These are phyloP conservation scores for Eragrostis nindensis DNA, from an alignment of 176 grass and related monocot species.

Conservation along the genomic window DNA sequence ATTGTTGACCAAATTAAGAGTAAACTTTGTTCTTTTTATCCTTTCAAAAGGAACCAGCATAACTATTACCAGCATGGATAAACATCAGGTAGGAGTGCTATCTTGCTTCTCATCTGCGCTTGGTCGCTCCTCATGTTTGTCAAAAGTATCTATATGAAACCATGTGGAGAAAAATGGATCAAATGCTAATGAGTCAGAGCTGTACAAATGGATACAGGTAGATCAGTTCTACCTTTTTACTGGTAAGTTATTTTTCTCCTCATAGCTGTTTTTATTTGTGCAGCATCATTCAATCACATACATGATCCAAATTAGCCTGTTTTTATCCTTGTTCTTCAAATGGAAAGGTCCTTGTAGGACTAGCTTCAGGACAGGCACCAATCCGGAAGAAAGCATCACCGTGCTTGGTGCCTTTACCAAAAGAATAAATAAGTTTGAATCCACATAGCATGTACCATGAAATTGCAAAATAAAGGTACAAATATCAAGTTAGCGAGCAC, in stretches of 20 bases:
- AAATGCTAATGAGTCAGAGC: background rate
- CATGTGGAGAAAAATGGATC: slow-evolving; percentile 25
- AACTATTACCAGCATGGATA: background rate
- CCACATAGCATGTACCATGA: background rate
- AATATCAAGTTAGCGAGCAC: background rate
- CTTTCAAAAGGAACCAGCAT: background rate
- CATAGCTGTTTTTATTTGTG: slow-evolving; percentile 21
- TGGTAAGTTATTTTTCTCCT: slow-evolving; percentile 36
- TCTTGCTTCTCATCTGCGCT: slow-evolving; percentile 37
- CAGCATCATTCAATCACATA: slow-evolving; percentile 45
- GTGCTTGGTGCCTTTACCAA: slow-evolving; percentile 55
- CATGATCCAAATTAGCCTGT: slow-evolving; percentile 27
- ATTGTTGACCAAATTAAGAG: background rate
- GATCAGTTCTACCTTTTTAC: slow-evolving; percentile 49
- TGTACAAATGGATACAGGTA: slow-evolving; percentile 12
- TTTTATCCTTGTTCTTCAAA: slow-evolving; percentile 38
- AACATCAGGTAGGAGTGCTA: slow-evolving; percentile 43
- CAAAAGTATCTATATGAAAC: slow-evolving; percentile 44
- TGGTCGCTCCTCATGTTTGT: slow-evolving; percentile 50
- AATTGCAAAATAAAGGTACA: background rate
- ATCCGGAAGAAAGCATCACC: slow-evolving; percentile 74
- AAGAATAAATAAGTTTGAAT: slow-evolving; percentile 22
- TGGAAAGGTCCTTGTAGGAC: slow-evolving; percentile 44
- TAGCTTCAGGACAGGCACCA: slow-evolving; percentile 58
- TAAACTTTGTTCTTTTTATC: background rate